phyloP scores from a whole-genome alignment of 345 rosid genomes.

The Eucalyptus microcorys region DNA sequence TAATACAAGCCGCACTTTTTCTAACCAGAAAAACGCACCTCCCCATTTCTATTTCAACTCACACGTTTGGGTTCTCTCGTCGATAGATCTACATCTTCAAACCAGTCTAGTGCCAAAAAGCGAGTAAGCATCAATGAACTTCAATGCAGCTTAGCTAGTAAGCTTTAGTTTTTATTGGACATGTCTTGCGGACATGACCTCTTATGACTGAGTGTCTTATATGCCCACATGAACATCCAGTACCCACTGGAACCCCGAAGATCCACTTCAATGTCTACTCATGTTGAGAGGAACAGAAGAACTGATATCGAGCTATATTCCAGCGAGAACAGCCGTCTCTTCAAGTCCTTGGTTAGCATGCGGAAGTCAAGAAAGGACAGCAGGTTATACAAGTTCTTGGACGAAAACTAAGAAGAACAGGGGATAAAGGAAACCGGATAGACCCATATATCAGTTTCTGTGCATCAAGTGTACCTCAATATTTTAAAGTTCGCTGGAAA shows the following conservation, averaged over 20 bases:
- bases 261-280: conserved; percentile 25
- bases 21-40: conserved; percentile 30
- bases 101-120: neutral
- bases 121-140: conserved; percentile 16
- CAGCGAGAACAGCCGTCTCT: conserved; percentile 39
- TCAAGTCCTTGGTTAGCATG: conserved; percentile 65
- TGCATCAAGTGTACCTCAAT: neutral
- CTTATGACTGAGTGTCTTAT: neutral
- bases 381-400: conserved; percentile 13
- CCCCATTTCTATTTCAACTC: conserved; percentile 41
- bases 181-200: neutral
- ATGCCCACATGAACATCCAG: neutral
- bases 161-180: neutral
- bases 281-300: conserved; percentile 11
- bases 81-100: conserved; percentile 40
- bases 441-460: neutral
- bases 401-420: conserved; percentile 9
- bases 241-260: conserved; percentile 36
- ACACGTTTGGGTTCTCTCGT: conserved; percentile 36
- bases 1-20: neutral
- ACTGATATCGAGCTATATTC: conserved; percentile 21
- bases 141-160: neutral
- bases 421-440: neutral
- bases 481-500: neutral
- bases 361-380: conserved; percentile 34